Evolutionary conservation across 495 filamentous ascomycete species (phyloP), one percentile per base, ranked within the genome.

Genomic region (Aspergillus sparsus): DNA sequence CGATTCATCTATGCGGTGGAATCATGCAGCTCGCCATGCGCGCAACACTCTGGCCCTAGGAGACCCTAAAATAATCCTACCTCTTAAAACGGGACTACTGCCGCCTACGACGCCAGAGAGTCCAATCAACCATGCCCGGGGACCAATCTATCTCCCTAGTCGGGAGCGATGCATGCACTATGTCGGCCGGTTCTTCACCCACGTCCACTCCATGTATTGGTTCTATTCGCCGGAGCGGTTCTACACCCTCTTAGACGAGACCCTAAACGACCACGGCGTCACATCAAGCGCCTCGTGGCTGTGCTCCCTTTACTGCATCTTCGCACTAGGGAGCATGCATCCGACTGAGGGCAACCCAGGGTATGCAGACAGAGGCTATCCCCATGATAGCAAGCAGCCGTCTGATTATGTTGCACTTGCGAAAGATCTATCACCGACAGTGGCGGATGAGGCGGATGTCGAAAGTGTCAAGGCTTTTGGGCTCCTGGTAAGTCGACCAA

Each of bases 391-490:
- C 37, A 41, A 41, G 6, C 37, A 41, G 6, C 11, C 47, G 11
- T 12, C 15, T 6, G 47, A 50, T 32, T 50, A 50, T 18, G 12
- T 50, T 1, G 47, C 47, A 27, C 47, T 50, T 12, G 47, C 47
- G 27, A 21, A 32, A 12, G 47, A n/a, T 12, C 18, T 50, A 5
- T 50, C 47, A 9, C 18, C 47, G n/a, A 32, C 18, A 32, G 47
- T 18, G 6, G 16, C 18, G 1, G 47, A 50, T 32, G 47, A 50
- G 10, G 47, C 47, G 6, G 47, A 50, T 21, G 18, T 50, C 2
- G 47, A 50, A 9, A 50, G 47, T 18, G 47, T 50, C 13, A 50
- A 27, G 47, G 47, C 47, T 7, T 50, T 50, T 21, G 47, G 47
- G 27, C n/a, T 50, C 0, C n/a, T 50, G 47, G 47, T 50, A 32